Base-by-base conservation (phyloP, 23 red algal species). In the Cyanidioschyzon merolae region DNA sequence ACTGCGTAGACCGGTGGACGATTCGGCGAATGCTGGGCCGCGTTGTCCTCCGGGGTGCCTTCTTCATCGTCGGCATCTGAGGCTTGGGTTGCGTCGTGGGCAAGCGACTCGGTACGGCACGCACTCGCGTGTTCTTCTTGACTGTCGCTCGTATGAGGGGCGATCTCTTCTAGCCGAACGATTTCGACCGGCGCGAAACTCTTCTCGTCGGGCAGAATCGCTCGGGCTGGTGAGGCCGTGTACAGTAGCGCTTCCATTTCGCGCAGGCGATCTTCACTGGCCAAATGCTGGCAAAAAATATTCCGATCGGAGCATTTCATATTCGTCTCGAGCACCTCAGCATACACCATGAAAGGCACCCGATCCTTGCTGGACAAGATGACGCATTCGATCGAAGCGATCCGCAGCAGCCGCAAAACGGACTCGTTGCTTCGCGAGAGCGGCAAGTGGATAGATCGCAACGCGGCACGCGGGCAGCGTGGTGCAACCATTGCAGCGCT, bases 311-410 rank as follows among this genome's bases (percentile, higher is more conserved):
- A 84, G 79, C 91, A 95, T 24, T 83, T 35, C 86, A 89, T 89
- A 29, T 83, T 80, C 2, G 91, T 95, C 7, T 87, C 86, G 24
- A 95, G 79, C 2, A 98, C 83, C 39, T 98, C 94, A 18, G 87
- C 83, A 40, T 87, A 85, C 17, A 98, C 71, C 36, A 98, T 76
- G 45, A 82, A 91, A 0, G 94, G 94, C 0, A 84, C 83, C 18
- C 94, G 89, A 59, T 98, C 94, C 45, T 98, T 98, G 17, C 87
- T 98, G 37, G 85, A 90, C 74, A 98, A 89, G 35, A 89, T 85
- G 58, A 83, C 59, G 24, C 80, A 80, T 31, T 85, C 85, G 45
- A 86, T 88, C 34, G 94, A 84, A 37, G 88, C 94, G 25, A 91
- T 81, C 50, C 94, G 80, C 74, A 98, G 58, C 27, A 98, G 79